Conservation (phyloP, 179 eudicot species). For the Sideroxylon spinosum region DNA sequence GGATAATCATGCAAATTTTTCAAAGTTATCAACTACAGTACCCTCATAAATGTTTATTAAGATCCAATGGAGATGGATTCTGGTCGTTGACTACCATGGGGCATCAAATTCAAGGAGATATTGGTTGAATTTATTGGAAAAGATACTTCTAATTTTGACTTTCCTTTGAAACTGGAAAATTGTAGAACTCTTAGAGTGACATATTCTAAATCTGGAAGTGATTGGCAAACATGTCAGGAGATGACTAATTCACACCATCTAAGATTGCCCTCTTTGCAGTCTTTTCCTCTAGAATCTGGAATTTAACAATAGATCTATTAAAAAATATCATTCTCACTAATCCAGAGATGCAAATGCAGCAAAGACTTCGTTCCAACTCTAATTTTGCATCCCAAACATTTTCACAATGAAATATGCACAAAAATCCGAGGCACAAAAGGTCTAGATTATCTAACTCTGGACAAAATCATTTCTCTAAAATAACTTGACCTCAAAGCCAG, state of each 20-base stretch:
- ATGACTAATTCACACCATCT: background rate
- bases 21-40: background rate
- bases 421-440: background rate
- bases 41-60: background rate
- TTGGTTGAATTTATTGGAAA: conserved; percentile 1
- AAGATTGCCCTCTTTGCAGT: conserved; percentile 7
- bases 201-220: background rate
- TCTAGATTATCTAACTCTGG: background rate
- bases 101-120: conserved; percentile 10
- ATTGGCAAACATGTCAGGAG: background rate
- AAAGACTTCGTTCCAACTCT: background rate
- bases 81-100: background rate
- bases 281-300: background rate
- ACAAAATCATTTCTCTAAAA: background rate
- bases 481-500: background rate
- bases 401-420: background rate
- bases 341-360: background rate
- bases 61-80: background rate
- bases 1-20: too few relatives aligned
- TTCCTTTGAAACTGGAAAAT: background rate
- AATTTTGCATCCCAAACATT: background rate
- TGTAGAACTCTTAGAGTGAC: background rate
- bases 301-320: background rate
- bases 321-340: background rate
- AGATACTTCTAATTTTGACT: conserved; percentile 1